These are phyloP conservation scores for Pythium phragmiticola DNA, from an alignment of 352 stramenopile genomes.

Conservation along the genomic window DNA sequence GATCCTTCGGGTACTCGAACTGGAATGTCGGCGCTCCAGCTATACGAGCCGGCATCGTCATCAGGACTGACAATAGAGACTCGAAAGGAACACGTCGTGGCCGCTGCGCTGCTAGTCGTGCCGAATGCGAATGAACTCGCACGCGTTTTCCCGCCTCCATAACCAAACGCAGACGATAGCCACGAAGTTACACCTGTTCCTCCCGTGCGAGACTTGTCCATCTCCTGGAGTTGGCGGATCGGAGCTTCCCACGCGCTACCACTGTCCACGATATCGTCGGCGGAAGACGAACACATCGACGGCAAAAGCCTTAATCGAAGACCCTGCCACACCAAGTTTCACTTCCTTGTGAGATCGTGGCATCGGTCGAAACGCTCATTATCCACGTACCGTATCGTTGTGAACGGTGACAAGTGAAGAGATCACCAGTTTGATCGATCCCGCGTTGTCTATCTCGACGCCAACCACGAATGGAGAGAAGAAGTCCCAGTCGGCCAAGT, in stretches of 20 bases:
- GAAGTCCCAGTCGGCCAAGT: neutral
- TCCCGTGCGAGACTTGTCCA: constrained; percentile 2
- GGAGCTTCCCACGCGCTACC: constrained; percentile 14
- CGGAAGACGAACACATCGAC: neutral
- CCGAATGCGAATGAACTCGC: constrained; percentile 16
- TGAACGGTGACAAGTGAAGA: constrained; percentile 20
- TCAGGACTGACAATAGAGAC: constrained; percentile 1
- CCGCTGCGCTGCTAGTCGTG: neutral
- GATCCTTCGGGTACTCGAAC: constrained; percentile 16
- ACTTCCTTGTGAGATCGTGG: too few relatives aligned
- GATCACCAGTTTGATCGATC: constrained; percentile 10
- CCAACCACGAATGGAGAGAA: constrained; percentile 13
- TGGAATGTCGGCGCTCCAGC: constrained; percentile 14
- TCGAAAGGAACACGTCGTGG: constrained; percentile 9
- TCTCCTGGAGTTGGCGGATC: neutral
- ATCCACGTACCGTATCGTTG: constrained; percentile 25
- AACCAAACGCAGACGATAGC: constrained; percentile 21
- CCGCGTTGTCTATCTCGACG: neutral
- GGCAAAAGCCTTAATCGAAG: constrained; percentile 6
- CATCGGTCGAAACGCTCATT: too few relatives aligned
- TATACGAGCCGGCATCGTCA: neutral
- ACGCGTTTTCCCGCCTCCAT: constrained; percentile 12
- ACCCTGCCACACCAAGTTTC: constrained; percentile 5
- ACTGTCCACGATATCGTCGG: neutral
- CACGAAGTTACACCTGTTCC: constrained; percentile 17